phyloP scores from a whole-genome alignment of 2,329 filamentous ascomycete genomes.

The Pestalotiopsis sp. region DNA sequence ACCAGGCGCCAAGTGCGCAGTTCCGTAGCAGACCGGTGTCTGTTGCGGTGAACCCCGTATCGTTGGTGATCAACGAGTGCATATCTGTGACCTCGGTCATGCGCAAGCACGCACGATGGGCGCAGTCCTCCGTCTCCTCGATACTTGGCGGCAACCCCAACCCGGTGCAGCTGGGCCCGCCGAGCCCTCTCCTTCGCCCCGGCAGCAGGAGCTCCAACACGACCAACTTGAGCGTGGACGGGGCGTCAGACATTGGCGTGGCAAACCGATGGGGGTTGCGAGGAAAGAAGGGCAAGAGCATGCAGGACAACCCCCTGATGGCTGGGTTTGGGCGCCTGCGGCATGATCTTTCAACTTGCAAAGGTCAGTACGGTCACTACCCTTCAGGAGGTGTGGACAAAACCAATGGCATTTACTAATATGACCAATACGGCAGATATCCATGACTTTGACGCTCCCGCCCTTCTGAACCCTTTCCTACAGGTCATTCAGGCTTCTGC shows the following conservation, averaged over 20 bases:
- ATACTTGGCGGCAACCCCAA: slow-evolving; percentile 81
- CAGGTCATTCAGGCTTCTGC: slow-evolving; percentile 96
- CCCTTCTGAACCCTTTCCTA: slow-evolving; percentile 88
- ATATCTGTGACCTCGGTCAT: slow-evolving; percentile 98
- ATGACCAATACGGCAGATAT: slow-evolving; percentile 63
- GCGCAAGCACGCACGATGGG: slow-evolving; percentile 95
- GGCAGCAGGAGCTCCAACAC: slow-evolving; percentile 44
- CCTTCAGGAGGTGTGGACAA: not conserved
- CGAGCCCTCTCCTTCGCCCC: slow-evolving; percentile 42
- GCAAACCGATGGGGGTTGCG: slow-evolving; percentile 90
- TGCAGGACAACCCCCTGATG: slow-evolving; percentile 97
- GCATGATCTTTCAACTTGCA: slow-evolving; percentile 83
- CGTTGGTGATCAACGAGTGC: slow-evolving; percentile 96
- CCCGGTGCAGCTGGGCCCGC: slow-evolving; percentile 54
- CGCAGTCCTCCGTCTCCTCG: slow-evolving; percentile 92
- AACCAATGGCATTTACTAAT: slow-evolving; percentile 27
- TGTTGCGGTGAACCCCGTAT: slow-evolving; percentile 87
- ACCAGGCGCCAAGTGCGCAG: slow-evolving; percentile 49
- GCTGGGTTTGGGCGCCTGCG: slow-evolving; percentile 89
- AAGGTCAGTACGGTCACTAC: slow-evolving; percentile 54
- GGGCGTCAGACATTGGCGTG: slow-evolving; percentile 57
- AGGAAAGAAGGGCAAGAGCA: slow-evolving; percentile 94
- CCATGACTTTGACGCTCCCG: slow-evolving; percentile 82
- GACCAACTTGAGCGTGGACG: slow-evolving; percentile 39
- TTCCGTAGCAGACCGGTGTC: slow-evolving; percentile 67